Conservation (phyloP, 164 flowering plant genomes). For the Liquidambar formosana region DNA sequence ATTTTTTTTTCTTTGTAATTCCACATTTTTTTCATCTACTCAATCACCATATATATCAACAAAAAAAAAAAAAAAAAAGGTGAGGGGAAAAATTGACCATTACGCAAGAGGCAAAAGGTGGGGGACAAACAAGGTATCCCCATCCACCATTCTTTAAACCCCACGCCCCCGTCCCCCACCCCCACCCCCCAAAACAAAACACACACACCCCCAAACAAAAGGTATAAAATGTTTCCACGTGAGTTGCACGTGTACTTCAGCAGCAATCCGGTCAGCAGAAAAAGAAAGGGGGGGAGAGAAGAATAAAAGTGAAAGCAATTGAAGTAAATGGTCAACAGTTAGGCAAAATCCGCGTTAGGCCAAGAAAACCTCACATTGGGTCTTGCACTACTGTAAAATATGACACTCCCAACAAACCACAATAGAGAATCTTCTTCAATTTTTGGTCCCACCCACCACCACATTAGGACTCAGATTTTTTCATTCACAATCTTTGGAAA, state of each 20-base stretch:
- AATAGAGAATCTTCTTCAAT: constrained; percentile 8
- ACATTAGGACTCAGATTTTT: too few relatives aligned
- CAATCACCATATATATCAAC: too few relatives aligned
- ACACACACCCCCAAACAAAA: background rate
- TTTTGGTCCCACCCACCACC: too few relatives aligned
- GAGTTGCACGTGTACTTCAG: background rate
- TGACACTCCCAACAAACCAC: constrained; percentile 5
- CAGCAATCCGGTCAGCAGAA: background rate
- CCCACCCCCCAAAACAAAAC: too few relatives aligned
- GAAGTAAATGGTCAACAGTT: constrained; percentile 16
- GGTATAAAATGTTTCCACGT: background rate
- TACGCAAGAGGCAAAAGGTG: background rate
- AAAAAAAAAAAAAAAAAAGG: too few relatives aligned
- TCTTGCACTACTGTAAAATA: background rate
- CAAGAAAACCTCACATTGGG: too few relatives aligned
- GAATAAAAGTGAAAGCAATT: background rate
- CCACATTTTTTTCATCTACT: too few relatives aligned
- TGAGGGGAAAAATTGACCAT: too few relatives aligned
- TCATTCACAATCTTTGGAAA: constrained; percentile 14
- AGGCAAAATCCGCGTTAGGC: constrained; percentile 12
- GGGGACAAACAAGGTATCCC: background rate
- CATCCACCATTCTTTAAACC: background rate
- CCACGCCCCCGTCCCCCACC: too few relatives aligned
- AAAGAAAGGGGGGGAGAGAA: background rate
- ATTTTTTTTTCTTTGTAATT: too few relatives aligned